phyloP scores from a whole-genome alignment of 225 moss, liverwort and hornwort genomes.

The Antitrichia curtipendula region DNA sequence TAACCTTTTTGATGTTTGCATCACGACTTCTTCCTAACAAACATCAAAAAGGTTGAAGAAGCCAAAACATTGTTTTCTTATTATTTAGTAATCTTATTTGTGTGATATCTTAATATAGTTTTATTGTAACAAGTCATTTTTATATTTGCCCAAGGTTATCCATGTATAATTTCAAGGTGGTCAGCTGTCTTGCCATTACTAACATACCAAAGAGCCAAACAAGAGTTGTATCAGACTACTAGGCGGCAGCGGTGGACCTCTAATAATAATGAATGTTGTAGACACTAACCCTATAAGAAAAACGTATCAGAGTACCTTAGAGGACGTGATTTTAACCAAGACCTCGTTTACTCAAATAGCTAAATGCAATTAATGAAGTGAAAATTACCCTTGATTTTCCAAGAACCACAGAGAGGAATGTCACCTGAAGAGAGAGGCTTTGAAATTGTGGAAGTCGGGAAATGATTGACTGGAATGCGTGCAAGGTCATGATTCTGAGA shows the following conservation, averaged over 20 bases:
- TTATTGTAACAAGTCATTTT: too few species aligned
- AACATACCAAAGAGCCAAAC: background rate
- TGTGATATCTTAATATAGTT: background rate
- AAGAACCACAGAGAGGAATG: background rate
- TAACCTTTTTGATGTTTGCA: background rate
- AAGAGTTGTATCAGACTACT: background rate
- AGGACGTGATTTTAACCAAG: background rate
- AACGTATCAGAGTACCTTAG: background rate
- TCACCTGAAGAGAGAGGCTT: slow-evolving; percentile 16
- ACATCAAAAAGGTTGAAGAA: background rate
- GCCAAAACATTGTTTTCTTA: background rate
- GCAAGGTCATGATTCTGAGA: background rate
- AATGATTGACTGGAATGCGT: background rate
- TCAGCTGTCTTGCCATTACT: background rate
- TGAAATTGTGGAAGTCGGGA: background rate
- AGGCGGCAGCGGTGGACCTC: too few species aligned
- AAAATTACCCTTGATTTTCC: background rate
- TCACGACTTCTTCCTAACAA: background rate
- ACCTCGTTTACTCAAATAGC: background rate
- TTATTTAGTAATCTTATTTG: background rate
- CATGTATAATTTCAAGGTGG: background rate
- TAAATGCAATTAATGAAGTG: background rate
- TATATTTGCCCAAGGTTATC: background rate
- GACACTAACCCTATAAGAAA: background rate
- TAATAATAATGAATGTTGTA: background rate